These are phyloP conservation scores for Phytophthora agathidicida DNA, from an alignment of 352 stramenopile genomes.

Conservation along the genomic window DNA sequence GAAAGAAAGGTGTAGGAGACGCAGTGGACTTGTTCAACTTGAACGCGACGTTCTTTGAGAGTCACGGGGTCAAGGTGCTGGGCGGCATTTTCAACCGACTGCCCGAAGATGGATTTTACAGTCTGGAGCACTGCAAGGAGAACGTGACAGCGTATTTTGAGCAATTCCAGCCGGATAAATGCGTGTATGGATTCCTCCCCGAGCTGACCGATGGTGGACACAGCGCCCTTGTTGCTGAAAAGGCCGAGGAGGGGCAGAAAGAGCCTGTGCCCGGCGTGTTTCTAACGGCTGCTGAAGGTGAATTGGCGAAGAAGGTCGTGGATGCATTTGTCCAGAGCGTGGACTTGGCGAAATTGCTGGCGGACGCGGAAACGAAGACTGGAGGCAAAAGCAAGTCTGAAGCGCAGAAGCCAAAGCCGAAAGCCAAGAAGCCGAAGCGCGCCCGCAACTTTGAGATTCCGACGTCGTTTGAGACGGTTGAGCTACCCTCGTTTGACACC, in stretches of 20 bases:
- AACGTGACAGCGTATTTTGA: slow-evolving; percentile 94
- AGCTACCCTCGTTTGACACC: slow-evolving; percentile 15
- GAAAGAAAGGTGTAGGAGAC: slow-evolving; percentile 95
- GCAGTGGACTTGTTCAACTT: slow-evolving; percentile 98
- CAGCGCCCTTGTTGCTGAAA: slow-evolving; percentile 28
- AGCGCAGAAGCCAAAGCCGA: slow-evolving; percentile 8
- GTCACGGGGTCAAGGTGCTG: slow-evolving; percentile 91
- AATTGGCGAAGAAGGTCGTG: slow-evolving; percentile 42
- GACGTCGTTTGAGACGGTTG: slow-evolving; percentile 32
- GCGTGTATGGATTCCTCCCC: slow-evolving; percentile 86
- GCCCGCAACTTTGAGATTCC: slow-evolving; percentile 38
- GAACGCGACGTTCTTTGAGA: slow-evolving; percentile 96
- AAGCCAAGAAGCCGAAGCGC: slow-evolving; percentile 31
- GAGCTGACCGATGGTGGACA: slow-evolving; percentile 50
- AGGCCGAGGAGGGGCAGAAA: slow-evolving; percentile 11
- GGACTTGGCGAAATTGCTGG: slow-evolving; percentile 46
- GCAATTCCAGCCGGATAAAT: slow-evolving; percentile 69
- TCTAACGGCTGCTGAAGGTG: slow-evolving; percentile 30
- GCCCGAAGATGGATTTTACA: slow-evolving; percentile 94
- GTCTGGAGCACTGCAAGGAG: slow-evolving; percentile 89
- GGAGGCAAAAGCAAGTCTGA: slow-evolving; percentile 7
- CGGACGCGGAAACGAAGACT: slow-evolving; percentile 26
- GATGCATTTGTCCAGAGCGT: slow-evolving; percentile 46
- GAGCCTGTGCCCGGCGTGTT: slow-evolving; percentile 30
- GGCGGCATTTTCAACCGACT: slow-evolving; percentile 97